Evolutionary conservation across 768 basidiomycete species (phyloP).

Genomic region (Inosperma sp.): DNA sequence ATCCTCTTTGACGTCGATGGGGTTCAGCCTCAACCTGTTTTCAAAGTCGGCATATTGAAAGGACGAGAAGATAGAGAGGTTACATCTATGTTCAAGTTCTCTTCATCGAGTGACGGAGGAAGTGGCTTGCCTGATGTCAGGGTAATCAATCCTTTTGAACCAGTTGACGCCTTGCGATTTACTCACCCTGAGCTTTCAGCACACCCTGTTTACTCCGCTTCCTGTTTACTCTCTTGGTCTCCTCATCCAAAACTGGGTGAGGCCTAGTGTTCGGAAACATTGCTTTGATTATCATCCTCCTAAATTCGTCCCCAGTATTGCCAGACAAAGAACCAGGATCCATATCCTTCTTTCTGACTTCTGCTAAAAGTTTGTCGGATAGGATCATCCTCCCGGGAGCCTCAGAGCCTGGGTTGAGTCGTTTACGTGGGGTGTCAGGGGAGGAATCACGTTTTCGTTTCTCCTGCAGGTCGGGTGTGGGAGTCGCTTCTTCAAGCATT

Average conservation of each 20-base stretch:
- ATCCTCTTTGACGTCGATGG: constrained; percentile 24
- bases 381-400: not conserved
- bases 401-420: constrained; percentile 15
- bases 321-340: constrained; percentile 37
- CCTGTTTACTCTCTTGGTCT: constrained; percentile 10
- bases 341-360: constrained; percentile 21
- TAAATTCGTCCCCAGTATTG: constrained; percentile 51
- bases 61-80: not conserved
- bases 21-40: constrained; percentile 24
- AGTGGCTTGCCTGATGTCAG: not conserved
- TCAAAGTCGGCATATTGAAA: not conserved
- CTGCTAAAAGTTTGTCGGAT: constrained; percentile 7
- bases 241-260: not conserved
- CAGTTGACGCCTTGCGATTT: too few species aligned
- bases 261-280: constrained; percentile 55
- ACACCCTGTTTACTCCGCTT: constrained; percentile 14
- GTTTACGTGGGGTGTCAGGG: constrained; percentile 36
- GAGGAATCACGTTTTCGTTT: constrained; percentile 46
- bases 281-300: constrained; percentile 43
- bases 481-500: not conserved
- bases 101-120: not conserved
- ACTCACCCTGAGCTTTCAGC: too few species aligned
- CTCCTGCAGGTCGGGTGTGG: constrained; percentile 20
- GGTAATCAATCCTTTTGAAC: not conserved
- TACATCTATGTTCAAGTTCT: constrained; percentile 3